Evolutionary conservation across 768 basidiomycete species (phyloP).

Genomic region (Auricularia cornea): DNA sequence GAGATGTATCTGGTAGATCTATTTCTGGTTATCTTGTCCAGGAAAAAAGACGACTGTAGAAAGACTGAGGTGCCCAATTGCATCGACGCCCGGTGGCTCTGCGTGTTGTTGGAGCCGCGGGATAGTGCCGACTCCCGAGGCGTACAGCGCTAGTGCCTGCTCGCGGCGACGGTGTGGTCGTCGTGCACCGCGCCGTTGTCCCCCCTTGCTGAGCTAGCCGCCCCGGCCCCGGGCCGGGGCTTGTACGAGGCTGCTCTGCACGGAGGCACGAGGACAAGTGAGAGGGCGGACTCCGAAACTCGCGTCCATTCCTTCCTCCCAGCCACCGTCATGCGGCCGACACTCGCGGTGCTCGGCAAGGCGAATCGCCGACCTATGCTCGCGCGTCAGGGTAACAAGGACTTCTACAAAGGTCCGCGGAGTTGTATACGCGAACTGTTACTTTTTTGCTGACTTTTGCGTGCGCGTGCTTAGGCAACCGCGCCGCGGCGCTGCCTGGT

Average conservation of each 20-base stretch:
- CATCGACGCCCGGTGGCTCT: too few relatives aligned
- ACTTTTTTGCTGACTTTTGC: background rate
- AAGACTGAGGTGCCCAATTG: too few relatives aligned
- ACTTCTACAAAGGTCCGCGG: conserved; percentile 94
- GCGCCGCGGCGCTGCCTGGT: conserved; percentile 76
- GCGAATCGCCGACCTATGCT: conserved; percentile 79
- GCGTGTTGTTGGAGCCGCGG: too few relatives aligned
- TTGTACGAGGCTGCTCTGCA: background rate
- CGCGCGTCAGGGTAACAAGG: conserved; percentile 85
- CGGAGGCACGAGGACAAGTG: background rate
- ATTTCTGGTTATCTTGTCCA: too few relatives aligned
- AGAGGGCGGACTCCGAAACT: background rate
- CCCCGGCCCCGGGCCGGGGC: too few relatives aligned
- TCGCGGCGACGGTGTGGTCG: too few relatives aligned
- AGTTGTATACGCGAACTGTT: background rate
- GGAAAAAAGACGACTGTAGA: too few relatives aligned
- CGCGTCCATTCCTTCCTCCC: background rate
- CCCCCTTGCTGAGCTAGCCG: too few relatives aligned
- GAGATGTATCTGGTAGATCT: too few relatives aligned
- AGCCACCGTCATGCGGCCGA: conserved; percentile 50
- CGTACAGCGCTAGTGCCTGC: too few relatives aligned
- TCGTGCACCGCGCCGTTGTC: too few relatives aligned
- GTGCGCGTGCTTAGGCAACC: conserved; percentile 45
- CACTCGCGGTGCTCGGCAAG: conserved; percentile 62
- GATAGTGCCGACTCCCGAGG: too few relatives aligned